phyloP scores from a whole-genome alignment of 805 yeast genomes.

The Yarrowia sp. region DNA sequence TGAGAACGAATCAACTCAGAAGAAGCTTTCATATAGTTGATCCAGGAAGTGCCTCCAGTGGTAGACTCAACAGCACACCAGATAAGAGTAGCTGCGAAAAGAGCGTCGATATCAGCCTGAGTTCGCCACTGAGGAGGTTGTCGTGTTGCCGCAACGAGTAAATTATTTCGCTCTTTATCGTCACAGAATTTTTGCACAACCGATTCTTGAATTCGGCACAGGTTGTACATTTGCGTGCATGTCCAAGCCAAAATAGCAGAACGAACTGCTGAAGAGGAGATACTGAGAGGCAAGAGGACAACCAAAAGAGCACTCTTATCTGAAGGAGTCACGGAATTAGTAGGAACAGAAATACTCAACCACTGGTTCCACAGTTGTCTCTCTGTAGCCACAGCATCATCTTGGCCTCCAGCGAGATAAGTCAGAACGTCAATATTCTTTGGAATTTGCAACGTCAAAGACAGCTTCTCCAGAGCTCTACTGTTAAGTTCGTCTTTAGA shows the following conservation, averaged over 20 bases:
- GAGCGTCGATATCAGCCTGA: slow-evolving; percentile 23
- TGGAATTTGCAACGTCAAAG: slow-evolving; percentile 6
- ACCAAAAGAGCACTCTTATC: slow-evolving; percentile 14
- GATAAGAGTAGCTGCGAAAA: slow-evolving; percentile 19
- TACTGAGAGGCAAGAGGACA: not conserved
- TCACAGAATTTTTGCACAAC: slow-evolving; percentile 27
- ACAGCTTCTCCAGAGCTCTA: slow-evolving; percentile 8
- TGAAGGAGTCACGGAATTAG: slow-evolving; percentile 21
- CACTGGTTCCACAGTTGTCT: slow-evolving; percentile 26
- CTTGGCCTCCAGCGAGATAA: slow-evolving; percentile 26
- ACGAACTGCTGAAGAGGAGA: slow-evolving; percentile 14
- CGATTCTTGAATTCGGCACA: slow-evolving; percentile 18
- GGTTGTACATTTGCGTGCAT: slow-evolving; percentile 23
- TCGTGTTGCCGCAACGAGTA: not conserved
- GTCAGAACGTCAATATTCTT: slow-evolving; percentile 20
- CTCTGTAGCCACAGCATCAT: slow-evolving; percentile 16
- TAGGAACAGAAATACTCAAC: slow-evolving; percentile 25
- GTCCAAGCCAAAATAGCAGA: slow-evolving; percentile 24
- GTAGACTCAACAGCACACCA: slow-evolving; percentile 26
- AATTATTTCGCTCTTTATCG: slow-evolving; percentile 1
- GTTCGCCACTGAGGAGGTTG: slow-evolving; percentile 14
- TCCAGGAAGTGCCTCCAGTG: slow-evolving; percentile 21
- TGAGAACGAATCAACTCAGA: slow-evolving; percentile 16
- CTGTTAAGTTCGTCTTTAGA: not conserved
- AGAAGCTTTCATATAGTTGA: slow-evolving; percentile 18